Conservation (phyloP, 352 stramenopile genomes). For the Phytophthora sp. region DNA sequence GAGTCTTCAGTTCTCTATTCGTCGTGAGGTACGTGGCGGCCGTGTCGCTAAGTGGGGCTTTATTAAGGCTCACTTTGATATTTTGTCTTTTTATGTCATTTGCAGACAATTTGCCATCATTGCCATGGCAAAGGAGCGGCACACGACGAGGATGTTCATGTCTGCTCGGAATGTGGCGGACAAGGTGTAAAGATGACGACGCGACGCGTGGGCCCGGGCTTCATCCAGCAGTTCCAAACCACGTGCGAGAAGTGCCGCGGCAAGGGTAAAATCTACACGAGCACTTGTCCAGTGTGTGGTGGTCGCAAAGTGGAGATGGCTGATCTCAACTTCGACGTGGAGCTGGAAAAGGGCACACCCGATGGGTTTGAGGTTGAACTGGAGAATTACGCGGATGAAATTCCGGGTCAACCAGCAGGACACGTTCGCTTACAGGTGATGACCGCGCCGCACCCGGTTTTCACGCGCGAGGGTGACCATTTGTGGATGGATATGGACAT, state of each 20-base stretch:
- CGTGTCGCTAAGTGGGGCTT: too few relatives aligned
- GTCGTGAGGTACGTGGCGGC: slow-evolving; percentile 58
- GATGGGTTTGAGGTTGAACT: slow-evolving; percentile 94
- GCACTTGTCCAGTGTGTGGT: slow-evolving; percentile 89
- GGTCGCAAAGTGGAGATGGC: slow-evolving; percentile 91
- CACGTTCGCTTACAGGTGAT: slow-evolving; percentile 93
- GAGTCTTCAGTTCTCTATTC: slow-evolving; percentile 94
- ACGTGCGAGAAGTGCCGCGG: slow-evolving; percentile 91
- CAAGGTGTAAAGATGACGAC: slow-evolving; percentile 93
- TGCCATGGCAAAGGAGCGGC: slow-evolving; percentile 90
- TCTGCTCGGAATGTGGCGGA: slow-evolving; percentile 93
- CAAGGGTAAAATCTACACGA: slow-evolving; percentile 93
- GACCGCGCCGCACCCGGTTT: slow-evolving; percentile 86
- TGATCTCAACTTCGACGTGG: slow-evolving; percentile 96
- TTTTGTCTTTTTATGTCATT: slow-evolving; percentile 32
- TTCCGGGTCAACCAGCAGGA: slow-evolving; percentile 89
- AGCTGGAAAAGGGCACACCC: slow-evolving; percentile 94
- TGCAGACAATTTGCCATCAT: slow-evolving; percentile 91
- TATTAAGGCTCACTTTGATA: too few relatives aligned
- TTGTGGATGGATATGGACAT: slow-evolving; percentile 96
- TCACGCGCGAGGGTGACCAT: slow-evolving; percentile 94
- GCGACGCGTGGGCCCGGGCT: slow-evolving; percentile 68
- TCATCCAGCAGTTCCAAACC: slow-evolving; percentile 91
- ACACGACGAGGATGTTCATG: slow-evolving; percentile 92
- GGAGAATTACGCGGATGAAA: slow-evolving; percentile 91